Evolutionary conservation across 2,329 filamentous ascomycete genomes (phyloP), one percentile per base, ranked within the genome.

Genomic region (Pseudopyricularia cyperi): DNA sequence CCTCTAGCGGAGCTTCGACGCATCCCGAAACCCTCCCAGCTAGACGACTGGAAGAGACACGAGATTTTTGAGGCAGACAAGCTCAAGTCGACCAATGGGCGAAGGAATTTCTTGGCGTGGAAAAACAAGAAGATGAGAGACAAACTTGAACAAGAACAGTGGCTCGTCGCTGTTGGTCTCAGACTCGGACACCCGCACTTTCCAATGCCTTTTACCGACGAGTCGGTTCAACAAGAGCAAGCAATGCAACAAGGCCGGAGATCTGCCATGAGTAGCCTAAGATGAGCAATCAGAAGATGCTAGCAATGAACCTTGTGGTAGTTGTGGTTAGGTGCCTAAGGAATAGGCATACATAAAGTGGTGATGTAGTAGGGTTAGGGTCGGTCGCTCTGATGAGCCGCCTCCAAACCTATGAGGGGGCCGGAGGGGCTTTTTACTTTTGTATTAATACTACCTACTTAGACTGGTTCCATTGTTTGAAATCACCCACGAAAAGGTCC

Each of bases 21-120:
- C n/a, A 66, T 77, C 12, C 77, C 77, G 0, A 66, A 61, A 11
- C 76, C 77, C 2, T 77, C 75, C 2, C 73, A 80, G 59, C 56
- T 77, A 6, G 78, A 81, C 54, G 76, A 81, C 53, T 81, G 74
- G 76, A 54, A 64, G 2, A 57, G 77, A 8, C 79, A 73, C 60
- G 66, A 75, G 56, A 71, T 69, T 55, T 59, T 69, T 30, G 68
- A 76, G 59, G 68, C 64, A 11, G 69, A 70, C 50, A 66, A 66
- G 59, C 65, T 71, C 51, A 66, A 52, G 9, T 33, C 19, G 3
- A 11, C 28, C 26, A 24, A 33, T 7, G 50, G 53, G 4, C 19
- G 28, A 6, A 15, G 17, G 52, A 37, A 42, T 7, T 44, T 22
- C 26, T 11, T 48, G 37, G 35, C 35, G 30, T 49, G 52, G 46